phyloP scores from a whole-genome alignment of 2,329 filamentous ascomycete genomes.

The Fusarium sp. region DNA sequence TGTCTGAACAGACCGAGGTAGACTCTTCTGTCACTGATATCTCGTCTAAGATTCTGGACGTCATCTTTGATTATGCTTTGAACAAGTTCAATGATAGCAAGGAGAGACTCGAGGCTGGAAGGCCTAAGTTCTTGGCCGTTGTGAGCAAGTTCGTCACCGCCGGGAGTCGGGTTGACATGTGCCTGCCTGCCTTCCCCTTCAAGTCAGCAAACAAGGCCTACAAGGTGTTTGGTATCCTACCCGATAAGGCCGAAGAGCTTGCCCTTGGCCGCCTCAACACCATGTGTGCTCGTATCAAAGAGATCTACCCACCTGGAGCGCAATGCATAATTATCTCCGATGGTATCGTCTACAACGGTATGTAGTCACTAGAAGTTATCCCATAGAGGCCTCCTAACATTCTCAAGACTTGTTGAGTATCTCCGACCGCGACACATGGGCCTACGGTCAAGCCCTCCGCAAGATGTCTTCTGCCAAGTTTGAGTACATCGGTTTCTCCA shows the following conservation, averaged over 20 bases:
- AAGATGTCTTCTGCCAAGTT: conserved; percentile 53
- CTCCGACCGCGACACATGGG: conserved; percentile 59
- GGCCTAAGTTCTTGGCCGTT: not conserved
- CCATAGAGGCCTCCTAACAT: too few relatives aligned
- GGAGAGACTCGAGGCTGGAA: not conserved
- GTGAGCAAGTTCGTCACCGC: not conserved
- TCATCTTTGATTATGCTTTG: conserved; percentile 15
- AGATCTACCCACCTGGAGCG: conserved; percentile 47
- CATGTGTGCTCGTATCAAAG: conserved; percentile 44
- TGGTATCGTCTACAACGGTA: conserved; percentile 65
- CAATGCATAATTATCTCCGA: conserved; percentile 60
- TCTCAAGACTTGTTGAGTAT: conserved; percentile 59
- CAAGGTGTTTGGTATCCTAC: conserved; percentile 47
- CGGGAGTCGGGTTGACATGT: conserved; percentile 18
- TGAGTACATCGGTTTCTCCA: conserved; percentile 57
- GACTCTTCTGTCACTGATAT: not conserved
- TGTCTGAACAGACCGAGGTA: not conserved
- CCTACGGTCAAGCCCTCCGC: conserved; percentile 59
- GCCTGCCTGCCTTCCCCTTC: conserved; percentile 49
- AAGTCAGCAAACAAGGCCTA: conserved; percentile 50
- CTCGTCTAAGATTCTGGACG: not conserved
- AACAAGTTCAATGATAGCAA: conserved; percentile 18
- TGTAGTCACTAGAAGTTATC: not conserved
- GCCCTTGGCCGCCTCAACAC: conserved; percentile 42
- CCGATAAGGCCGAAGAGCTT: conserved; percentile 49